Percentiles rank a stretch among this genome's conserved stretches.
Conservation (phyloP, 805 yeast genomes). For the Lipomyces sp. region DNA sequence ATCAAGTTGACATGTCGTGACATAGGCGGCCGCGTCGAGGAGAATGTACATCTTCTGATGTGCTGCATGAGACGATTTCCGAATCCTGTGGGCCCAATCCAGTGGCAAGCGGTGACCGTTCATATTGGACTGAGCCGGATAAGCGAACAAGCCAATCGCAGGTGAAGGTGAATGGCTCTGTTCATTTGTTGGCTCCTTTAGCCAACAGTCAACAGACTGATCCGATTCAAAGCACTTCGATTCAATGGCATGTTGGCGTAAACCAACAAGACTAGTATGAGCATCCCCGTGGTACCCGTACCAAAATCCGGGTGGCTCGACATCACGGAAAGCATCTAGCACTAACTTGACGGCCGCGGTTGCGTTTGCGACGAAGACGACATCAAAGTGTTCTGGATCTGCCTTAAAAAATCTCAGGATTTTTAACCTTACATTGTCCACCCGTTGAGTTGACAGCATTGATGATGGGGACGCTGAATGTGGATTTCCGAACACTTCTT, state of each 20-base stretch:
- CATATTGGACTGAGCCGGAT: slow-evolving; percentile 7
- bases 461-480: slow-evolving; percentile 7
- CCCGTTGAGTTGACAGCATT: slow-evolving; percentile 1
- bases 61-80: neutral
- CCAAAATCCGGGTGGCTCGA: slow-evolving; percentile 3
- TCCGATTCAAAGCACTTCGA: slow-evolving; percentile 10
- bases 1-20: slow-evolving; percentile 5
- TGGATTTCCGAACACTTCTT: neutral
- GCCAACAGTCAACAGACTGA: neutral
- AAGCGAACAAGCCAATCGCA: neutral
- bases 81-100: neutral
- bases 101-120: slow-evolving; percentile 5
- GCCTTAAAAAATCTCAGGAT: slow-evolving; percentile 1
- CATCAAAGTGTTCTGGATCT: slow-evolving; percentile 7
- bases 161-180: neutral
- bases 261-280: slow-evolving; percentile 3
- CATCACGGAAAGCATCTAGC: slow-evolving; percentile 5
- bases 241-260: slow-evolving; percentile 1
- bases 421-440: neutral
- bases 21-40: slow-evolving; percentile 6
- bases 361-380: slow-evolving; percentile 4
- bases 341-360: slow-evolving; percentile 3
- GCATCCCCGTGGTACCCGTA: slow-evolving; percentile 7
- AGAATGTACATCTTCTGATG: neutral
- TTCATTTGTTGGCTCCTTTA: neutral